A percentile compares a stretch with the other conserved stretches of the same genome.
phyloP scores from a whole-genome alignment of 306 rosid species.

The Hylodesmum podocarpum region DNA sequence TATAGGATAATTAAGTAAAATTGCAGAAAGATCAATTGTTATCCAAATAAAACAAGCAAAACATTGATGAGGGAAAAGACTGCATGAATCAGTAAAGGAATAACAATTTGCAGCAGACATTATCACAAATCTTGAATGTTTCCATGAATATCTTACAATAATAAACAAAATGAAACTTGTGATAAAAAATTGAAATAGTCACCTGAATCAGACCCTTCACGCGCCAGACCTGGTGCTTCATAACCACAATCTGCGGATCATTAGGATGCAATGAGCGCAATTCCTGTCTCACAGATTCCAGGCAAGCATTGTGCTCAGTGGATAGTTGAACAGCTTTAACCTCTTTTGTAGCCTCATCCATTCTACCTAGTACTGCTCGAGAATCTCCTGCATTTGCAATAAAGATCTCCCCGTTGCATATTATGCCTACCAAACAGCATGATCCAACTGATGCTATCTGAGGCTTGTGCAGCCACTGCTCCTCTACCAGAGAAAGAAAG shows the following conservation, averaged over 20 bases:
- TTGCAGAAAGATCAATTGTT: neutral
- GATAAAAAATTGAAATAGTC: conserved; percentile 20
- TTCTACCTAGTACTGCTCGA: conserved; percentile 83
- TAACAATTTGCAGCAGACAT: neutral
- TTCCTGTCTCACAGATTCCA: conserved; percentile 85
- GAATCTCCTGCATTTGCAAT: conserved; percentile 98
- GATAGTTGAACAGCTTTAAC: conserved; percentile 86
- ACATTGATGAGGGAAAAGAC: neutral
- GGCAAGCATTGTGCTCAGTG: conserved; percentile 87
- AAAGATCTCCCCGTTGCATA: conserved; percentile 78
- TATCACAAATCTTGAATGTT: neutral
- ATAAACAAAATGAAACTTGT: conserved; percentile 11
- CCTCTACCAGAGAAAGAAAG: conserved; percentile 69
- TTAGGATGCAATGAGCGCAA: conserved; percentile 75
- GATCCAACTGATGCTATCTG: conserved; percentile 89
- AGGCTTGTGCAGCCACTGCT: conserved; percentile 77
- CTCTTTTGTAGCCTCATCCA: conserved; percentile 50
- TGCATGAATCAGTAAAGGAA: neutral
- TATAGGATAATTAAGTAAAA: neutral
- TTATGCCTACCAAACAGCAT: conserved; percentile 84
- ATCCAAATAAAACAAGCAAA: neutral
- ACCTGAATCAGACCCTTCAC: conserved; percentile 99
- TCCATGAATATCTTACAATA: neutral
- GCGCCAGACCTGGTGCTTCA: conserved; percentile 97
- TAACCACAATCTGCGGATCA: conserved; percentile 90